Evolutionary conservation across 75 land plant species (phyloP).

Genomic region (Picea sitchensis): DNA sequence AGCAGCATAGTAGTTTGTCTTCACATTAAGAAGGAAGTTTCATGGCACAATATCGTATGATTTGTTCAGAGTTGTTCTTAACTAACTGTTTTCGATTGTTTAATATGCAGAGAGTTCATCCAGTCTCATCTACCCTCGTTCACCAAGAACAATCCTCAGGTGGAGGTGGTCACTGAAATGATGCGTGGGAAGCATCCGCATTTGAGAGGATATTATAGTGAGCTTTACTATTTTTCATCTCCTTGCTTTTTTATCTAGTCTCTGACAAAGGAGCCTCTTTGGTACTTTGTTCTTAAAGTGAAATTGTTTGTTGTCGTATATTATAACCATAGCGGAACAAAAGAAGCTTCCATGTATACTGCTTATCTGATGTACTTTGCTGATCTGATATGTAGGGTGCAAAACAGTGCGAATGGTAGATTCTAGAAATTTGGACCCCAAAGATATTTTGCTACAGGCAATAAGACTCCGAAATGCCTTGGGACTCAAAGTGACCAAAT

Average conservation of each 20-base stretch:
- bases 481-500: conserved; percentile 73
- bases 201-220: conserved; percentile 55
- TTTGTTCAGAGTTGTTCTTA: too few species aligned
- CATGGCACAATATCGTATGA: too few species aligned
- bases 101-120: conserved; percentile 59
- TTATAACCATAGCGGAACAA: not conserved
- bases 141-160: conserved; percentile 67
- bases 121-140: conserved; percentile 54
- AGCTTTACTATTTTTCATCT: not conserved
- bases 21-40: too few species aligned
- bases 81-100: too few species aligned
- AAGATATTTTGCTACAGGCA: conserved; percentile 57
- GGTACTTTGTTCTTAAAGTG: too few species aligned
- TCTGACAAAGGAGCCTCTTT: too few species aligned
- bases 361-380: not conserved
- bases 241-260: not conserved
- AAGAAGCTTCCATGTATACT: not conserved
- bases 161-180: conserved; percentile 60
- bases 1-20: too few species aligned
- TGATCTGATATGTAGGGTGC: conserved; percentile 38
- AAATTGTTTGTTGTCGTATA: not conserved
- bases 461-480: conserved; percentile 70
- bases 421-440: conserved; percentile 61
- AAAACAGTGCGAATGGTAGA: conserved; percentile 65
- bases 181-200: conserved; percentile 73